Percentiles rank a stretch among this genome's conserved stretches.
Conservation (phyloP, 1,139 yeast genomes). For the Chernovozyma sophiae-reginae region DNA sequence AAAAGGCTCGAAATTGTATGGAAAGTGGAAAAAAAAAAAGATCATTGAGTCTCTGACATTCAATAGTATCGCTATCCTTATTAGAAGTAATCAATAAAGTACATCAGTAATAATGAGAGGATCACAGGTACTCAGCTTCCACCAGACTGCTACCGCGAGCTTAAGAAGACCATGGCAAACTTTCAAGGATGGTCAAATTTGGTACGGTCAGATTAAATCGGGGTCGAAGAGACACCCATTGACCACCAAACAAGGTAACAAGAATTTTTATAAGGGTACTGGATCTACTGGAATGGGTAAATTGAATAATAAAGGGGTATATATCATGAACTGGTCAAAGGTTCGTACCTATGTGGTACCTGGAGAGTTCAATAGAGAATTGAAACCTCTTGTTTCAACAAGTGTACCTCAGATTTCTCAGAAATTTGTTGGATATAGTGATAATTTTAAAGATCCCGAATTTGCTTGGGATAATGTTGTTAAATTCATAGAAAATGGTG, state of each 20-base stretch:
- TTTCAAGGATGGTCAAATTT: slow-evolving; percentile 75
- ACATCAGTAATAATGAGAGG: slow-evolving; percentile 49
- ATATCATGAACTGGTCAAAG: slow-evolving; percentile 74
- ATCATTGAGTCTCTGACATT: too few species aligned
- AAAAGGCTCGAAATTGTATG: too few species aligned
- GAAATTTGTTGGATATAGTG: slow-evolving; percentile 61
- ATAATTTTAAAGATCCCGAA: slow-evolving; percentile 72
- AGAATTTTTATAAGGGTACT: slow-evolving; percentile 92
- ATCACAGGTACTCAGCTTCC: slow-evolving; percentile 48
- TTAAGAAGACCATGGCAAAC: slow-evolving; percentile 89
- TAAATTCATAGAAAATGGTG: slow-evolving; percentile 75
- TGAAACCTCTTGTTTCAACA: slow-evolving; percentile 72
- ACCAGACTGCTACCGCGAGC: slow-evolving; percentile 44
- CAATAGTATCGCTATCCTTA: too few species aligned
- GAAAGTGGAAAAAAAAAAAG: too few species aligned
- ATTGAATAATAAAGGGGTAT: slow-evolving; percentile 69
- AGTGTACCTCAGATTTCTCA: slow-evolving; percentile 70
- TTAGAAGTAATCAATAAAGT: neutral
- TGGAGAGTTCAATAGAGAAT: slow-evolving; percentile 36
- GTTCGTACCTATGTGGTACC: slow-evolving; percentile 94
- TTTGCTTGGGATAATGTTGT: slow-evolving; percentile 68
- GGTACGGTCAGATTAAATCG: slow-evolving; percentile 71
- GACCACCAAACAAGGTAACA: slow-evolving; percentile 92
- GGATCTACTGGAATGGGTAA: slow-evolving; percentile 91
- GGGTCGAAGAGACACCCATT: slow-evolving; percentile 85